Base-by-base conservation (phyloP, 2,329 filamentous ascomycete genomes). In the Dactylella cylindrospora region DNA sequence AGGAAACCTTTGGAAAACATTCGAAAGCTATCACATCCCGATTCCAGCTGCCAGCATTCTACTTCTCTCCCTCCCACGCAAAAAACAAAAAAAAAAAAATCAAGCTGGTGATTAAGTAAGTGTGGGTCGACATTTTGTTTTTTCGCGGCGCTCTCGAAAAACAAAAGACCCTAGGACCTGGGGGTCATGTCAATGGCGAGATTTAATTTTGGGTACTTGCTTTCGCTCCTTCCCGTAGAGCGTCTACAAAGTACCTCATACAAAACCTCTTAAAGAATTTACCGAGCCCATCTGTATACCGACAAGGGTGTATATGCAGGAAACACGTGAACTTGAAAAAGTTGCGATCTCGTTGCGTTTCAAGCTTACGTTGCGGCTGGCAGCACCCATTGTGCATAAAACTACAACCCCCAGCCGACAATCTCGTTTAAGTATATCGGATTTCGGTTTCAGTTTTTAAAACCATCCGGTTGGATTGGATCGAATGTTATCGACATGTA, bases 131-230 rank as follows among this genome's bases (percentile, higher is more conserved):
- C n/a, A n/a, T n/a, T n/a, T 32, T 31, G 41, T 32, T 25, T 33
- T 44, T 49, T 57, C 52, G 44, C 52, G 52, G 52, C 52, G 52
- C 52, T 57, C 52, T 55, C 41, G n/a, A n/a, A n/a, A n/a, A n/a
- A n/a, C n/a, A n/a, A n/a, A n/a, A n/a, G n/a, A n/a, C n/a, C n/a
- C n/a, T n/a, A n/a, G n/a, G n/a, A n/a, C n/a, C n/a, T n/a, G n/a
- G n/a, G n/a, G n/a, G n/a, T n/a, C n/a, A n/a, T n/a, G n/a, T n/a
- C n/a, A n/a, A n/a, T n/a, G n/a, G n/a, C n/a, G n/a, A n/a, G n/a
- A n/a, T n/a, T n/a, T n/a, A n/a, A 36, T 35, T 50, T 10, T 31
- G 39, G 52, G 44, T 57, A 57, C 52, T 12, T 33, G 17, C 15
- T 7, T 22, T 22, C 19, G 29, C 52, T 57, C 52, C 44, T 57